Base-by-base conservation (phyloP, 768 basidiomycete genomes). In the Melanogaster broomeanus region DNA sequence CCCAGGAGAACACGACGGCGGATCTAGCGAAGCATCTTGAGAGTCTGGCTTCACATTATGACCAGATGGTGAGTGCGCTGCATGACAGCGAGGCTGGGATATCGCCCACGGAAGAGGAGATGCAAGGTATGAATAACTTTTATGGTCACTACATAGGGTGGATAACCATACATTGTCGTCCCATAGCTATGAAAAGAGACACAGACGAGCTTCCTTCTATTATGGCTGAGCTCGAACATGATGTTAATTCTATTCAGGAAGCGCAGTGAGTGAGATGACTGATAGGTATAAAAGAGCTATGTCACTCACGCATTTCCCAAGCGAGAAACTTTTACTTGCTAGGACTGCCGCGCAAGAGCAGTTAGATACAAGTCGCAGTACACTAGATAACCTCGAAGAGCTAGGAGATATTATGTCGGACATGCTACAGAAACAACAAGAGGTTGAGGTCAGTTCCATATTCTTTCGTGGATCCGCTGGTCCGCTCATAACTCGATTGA, bases 401-500 rank as follows among this genome's bases (percentile, higher is more conserved):
- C 76, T 93, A 4, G 90, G 84, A 2, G 83, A 87, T 18, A 88
- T 90, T 45, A 90, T 93, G 84, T 73, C 75, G 0, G 85, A 86
- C 46, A 90, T 93, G 86, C 66, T 93, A 6, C 75, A 78, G 38
- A 79, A 76, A 13, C 88, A 91, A 62, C 80, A 87, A 47, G 67
- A 69, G 6, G 79, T 89, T 6, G 87, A 92, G 78, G 88, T 88
- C 43, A 16, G 70, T 53, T 31, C 42, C 25, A n/a, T n/a, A 10
- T 42, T 18, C 16, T n/a, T 2, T 25, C 25, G 15, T 27, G 12
- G 7, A 25, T 48, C 22, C 15, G 16, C 15, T 24, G 3, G 19
- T 25, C 16, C 33, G 18, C 16, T 27, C 28, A 25, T 31, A 40
- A 21, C 30, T 19, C 31, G 46, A 46, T 11, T 45, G 41, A 16